Evolutionary conservation across 352 stramenopile genomes (phyloP), one percentile per base, ranked within the genome.

Genomic region (Globisporangium barbulae): DNA sequence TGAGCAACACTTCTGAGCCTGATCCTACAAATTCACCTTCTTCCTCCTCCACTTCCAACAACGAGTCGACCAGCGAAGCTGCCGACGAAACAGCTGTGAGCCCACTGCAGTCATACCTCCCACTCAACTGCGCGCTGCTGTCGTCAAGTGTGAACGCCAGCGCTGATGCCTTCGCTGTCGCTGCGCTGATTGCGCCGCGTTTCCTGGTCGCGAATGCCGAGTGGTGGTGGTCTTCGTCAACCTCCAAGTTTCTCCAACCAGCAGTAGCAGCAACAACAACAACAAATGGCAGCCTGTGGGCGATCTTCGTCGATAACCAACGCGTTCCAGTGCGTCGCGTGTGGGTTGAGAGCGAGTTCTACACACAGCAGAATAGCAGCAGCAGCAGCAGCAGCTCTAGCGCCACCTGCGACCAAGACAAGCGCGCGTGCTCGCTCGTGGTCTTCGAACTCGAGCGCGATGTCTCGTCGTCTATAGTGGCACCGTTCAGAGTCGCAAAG

Each of bases 91-190:
- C 21, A 31, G 5, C 45, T 21, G 15, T 13, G n/a, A 28, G 22
- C 17, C 22, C 13, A 33, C 48, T 56, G 50, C 25, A 39, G 9
- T 37, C 50, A 19, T 39, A 37, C 33, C 30, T 56, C 1, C 50
- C 50, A 8, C 2, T 19, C 50, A 56, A 56, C 17, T 56, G 35
- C 19, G 50, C 50, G 30, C 50, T 56, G 17, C 28, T 56, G 50
- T 56, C 50, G 8, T 56, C 50, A 19, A 42, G 15, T 25, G 25
- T 10, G 6, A 56, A 41, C 17, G 33, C 30, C 1, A 25, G 8
- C 28, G 7, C 21, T 13, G 50, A 15, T n/a, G 50, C 50, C 13
- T 25, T 41, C 50, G 17, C 50, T 41, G 30, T 56, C 8, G 50
- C 50, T 9, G 30, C 21, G 31, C 5, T 41, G 19, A 25, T 56